phyloP scores from a whole-genome alignment of 768 basidiomycete genomes.

The Tubosaeta sp. region DNA sequence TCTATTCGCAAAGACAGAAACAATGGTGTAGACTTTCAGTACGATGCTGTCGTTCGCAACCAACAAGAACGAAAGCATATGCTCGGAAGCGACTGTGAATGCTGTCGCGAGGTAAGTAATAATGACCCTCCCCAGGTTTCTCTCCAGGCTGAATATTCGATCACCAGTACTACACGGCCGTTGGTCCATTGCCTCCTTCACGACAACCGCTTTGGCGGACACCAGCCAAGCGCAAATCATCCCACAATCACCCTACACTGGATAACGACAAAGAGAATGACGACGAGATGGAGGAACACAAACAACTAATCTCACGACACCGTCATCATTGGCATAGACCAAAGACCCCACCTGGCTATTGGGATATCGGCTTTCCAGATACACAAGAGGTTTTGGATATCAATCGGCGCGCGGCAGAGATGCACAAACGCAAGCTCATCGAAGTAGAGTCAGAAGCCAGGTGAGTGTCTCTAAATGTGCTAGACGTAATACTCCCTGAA shows the following conservation, averaged over 20 bases:
- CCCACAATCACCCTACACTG: not conserved
- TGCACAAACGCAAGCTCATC: constrained; percentile 62
- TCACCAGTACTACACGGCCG: constrained; percentile 69
- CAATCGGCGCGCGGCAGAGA: constrained; percentile 67
- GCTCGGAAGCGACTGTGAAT: constrained; percentile 77
- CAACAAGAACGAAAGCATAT: constrained; percentile 60
- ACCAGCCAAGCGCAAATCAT: constrained; percentile 37
- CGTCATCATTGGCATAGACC: constrained; percentile 66
- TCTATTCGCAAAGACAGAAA: constrained; percentile 66
- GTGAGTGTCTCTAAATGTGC: constrained; percentile 31
- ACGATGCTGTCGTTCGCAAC: constrained; percentile 70
- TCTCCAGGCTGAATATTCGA: not conserved
- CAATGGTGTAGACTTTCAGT: constrained; percentile 61
- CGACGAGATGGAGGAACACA: constrained; percentile 47
- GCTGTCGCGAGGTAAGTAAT: constrained; percentile 65
- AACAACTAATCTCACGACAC: constrained; percentile 68
- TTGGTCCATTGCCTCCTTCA: constrained; percentile 70
- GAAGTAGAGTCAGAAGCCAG: constrained; percentile 57
- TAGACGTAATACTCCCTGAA: not conserved
- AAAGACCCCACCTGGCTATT: constrained; percentile 81
- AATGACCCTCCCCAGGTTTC: not conserved
- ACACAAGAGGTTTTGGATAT: constrained; percentile 79
- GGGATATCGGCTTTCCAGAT: constrained; percentile 86
- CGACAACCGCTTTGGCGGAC: constrained; percentile 75
- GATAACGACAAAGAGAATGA: constrained; percentile 27